Evolutionary conservation across 768 basidiomycete genomes (phyloP), one percentile per base, ranked within the genome.

Genomic region (Phlegmacium glaucopus): DNA sequence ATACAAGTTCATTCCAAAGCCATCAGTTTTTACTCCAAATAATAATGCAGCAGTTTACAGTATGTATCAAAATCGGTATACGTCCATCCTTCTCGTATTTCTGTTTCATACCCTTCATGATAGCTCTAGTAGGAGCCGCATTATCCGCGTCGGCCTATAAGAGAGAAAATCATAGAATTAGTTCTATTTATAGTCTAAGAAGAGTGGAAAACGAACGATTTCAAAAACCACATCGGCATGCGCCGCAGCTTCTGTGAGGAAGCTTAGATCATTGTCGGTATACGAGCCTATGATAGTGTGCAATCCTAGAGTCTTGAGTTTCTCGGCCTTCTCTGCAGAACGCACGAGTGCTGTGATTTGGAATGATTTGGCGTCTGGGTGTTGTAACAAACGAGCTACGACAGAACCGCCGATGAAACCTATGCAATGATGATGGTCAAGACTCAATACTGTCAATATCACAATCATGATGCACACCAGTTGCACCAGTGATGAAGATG

Each of bases 351-450:
- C 71, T 4, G 68, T 71, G 37, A 78, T 68, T 26, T 69, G 56
- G 46, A 77, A 68, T 1, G 61, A 59, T 10, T 53, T 27, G 22
- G 58, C 51, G 6, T 71, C 57, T 4, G 68, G 62, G 48, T 70
- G 73, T 10, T 49, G 49, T 7, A 79, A 57, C 25, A 78, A 62
- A 35, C 65, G 71, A 3, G 59, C 36, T 22, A 78, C 61, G 30
- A 76, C 66, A 22, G 69, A 52, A 16, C 75, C 75, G 2, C 76
- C 77, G 41, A 78, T 65, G 52, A 74, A 76, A n/a, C 76, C 76
- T 75, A 53, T 39, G n/a, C 22, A 9, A 16, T 29, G 25, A 38
- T 9, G 39, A 12, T 36, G 13, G 28, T 13, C 13, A 38, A 22
- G 22, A 38, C 10, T 4, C 16, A 16, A 29, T 26, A 37, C 28